Evolutionary conservation across 441 rosid species (phyloP), one percentile per base, ranked within the genome.

Genomic region (Viola pubescens): DNA sequence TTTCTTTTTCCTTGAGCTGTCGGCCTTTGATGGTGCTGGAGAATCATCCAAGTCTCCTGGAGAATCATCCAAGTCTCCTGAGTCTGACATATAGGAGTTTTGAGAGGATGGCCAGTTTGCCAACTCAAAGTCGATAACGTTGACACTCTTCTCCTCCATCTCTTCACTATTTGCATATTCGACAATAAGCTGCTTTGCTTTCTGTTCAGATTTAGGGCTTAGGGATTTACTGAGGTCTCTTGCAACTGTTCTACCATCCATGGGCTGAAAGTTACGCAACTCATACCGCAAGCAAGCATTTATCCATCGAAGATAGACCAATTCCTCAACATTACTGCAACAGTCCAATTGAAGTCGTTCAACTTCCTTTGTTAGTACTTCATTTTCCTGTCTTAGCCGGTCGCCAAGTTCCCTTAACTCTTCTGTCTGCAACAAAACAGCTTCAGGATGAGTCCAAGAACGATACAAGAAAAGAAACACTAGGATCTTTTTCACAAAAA

Each of bases 211-310:
- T 3, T 43, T 64, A 10, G 94, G 95, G 60, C 97, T 92, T 44
- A 89, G 69, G 12, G 86, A 79, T 64, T 72, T 84, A 68, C 94
- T 81, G n/a, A 89, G 82, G 77, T 92, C 97, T 60, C 95, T 78
- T 26, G 98, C 94, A 39, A 66, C 84, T 5, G 86, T 84, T 71
- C 81, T 89, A 55, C 90, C 94, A 0, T 75, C 4, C 0, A 75
- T 77, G 4, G 86, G 83, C 59, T 84, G 76, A 68, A 79, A 84
- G 58, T 87, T 81, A 37, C 94, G 78, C 64, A 92, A 71, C 79
- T 92, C 97, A 12, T 81, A 78, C 39, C 98, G 71, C 60, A 92
- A 73, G 66, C 98, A 92, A 55, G 98, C 95, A 14, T 92, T 92
- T 51, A 92, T 60, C 98, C 98, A 92, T 50, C 83, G 80, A 6